Evolutionary conservation across 1,284 basidiomycete species (phyloP).

Genomic region (Inonotus hispidus): DNA sequence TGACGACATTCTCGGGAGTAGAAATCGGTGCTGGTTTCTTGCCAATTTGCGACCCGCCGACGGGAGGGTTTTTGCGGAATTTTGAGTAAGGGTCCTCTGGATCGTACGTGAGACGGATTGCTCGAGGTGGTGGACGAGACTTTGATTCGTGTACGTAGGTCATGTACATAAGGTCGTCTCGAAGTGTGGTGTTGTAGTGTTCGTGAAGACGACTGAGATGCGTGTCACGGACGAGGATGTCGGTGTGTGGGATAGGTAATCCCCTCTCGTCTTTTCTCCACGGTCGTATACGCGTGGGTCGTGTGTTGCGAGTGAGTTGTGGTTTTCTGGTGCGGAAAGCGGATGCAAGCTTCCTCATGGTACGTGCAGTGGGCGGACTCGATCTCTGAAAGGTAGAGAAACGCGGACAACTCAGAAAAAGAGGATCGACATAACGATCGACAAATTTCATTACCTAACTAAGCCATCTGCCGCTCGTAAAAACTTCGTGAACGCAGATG

Average conservation of each 20-base stretch:
- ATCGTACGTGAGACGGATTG: constrained; percentile 68
- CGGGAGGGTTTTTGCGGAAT: constrained; percentile 65
- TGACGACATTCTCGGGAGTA: constrained; percentile 61
- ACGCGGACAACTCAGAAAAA: background rate
- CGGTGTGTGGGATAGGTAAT: constrained; percentile 63
- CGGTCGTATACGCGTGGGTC: constrained; percentile 6
- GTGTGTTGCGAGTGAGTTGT: background rate
- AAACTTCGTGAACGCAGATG: background rate
- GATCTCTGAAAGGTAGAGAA: background rate
- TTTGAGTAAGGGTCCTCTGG: constrained; percentile 75
- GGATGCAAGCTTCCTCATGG: constrained; percentile 8
- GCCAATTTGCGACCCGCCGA: constrained; percentile 66
- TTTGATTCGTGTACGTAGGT: constrained; percentile 76
- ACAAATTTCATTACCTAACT: background rate
- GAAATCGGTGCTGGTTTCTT: constrained; percentile 61
- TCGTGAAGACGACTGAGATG: constrained; percentile 75
- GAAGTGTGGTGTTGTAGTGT: constrained; percentile 82
- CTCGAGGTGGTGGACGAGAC: constrained; percentile 46
- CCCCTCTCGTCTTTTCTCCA: constrained; percentile 39
- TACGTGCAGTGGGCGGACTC: background rate
- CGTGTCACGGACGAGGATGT: constrained; percentile 61
- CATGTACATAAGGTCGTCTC: constrained; percentile 92
- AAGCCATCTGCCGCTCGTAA: background rate
- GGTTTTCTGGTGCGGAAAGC: constrained; percentile 1
- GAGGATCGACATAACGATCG: background rate